Conservation (phyloP, 1,139 yeast species). For the Pichia sp. region DNA sequence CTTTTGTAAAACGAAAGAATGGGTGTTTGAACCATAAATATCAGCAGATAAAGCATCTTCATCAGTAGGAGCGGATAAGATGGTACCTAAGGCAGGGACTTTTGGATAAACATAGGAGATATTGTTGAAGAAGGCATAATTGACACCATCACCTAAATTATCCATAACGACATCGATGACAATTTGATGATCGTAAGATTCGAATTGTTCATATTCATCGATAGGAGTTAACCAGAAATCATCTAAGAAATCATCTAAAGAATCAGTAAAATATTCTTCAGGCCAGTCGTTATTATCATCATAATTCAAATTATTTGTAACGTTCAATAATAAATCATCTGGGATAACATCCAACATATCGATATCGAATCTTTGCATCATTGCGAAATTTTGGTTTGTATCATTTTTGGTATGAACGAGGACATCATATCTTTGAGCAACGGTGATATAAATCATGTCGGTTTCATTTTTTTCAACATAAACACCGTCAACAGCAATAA, state of each 20-base stretch:
- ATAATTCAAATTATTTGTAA: slow-evolving; percentile 68
- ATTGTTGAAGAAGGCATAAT: slow-evolving; percentile 87
- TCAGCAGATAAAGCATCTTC: slow-evolving; percentile 46
- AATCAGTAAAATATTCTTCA: slow-evolving; percentile 40
- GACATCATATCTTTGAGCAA: slow-evolving; percentile 74
- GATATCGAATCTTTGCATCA: slow-evolving; percentile 70
- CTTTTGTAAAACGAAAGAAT: slow-evolving; percentile 62
- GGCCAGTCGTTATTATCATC: slow-evolving; percentile 41
- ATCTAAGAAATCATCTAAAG: slow-evolving; percentile 41
- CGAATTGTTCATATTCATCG: slow-evolving; percentile 43
- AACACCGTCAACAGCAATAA: slow-evolving; percentile 81
- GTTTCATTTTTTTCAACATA: slow-evolving; percentile 51
- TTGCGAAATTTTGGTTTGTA: slow-evolving; percentile 59
- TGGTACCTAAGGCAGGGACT: slow-evolving; percentile 77
- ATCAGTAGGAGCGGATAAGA: slow-evolving; percentile 51
- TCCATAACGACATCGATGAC: slow-evolving; percentile 68
- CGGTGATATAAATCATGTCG: slow-evolving; percentile 53
- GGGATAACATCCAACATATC: slow-evolving; percentile 76
- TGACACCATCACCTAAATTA: slow-evolving; percentile 73
- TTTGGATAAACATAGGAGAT: slow-evolving; percentile 70
- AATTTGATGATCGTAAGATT: slow-evolving; percentile 62
- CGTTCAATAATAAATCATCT: slow-evolving; percentile 52
- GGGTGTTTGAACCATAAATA: slow-evolving; percentile 77
- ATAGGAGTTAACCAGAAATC: slow-evolving; percentile 62
- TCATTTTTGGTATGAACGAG: slow-evolving; percentile 62